phyloP scores from a whole-genome alignment of 2,329 filamentous ascomycete species.

The Aureobasidium sp. region DNA sequence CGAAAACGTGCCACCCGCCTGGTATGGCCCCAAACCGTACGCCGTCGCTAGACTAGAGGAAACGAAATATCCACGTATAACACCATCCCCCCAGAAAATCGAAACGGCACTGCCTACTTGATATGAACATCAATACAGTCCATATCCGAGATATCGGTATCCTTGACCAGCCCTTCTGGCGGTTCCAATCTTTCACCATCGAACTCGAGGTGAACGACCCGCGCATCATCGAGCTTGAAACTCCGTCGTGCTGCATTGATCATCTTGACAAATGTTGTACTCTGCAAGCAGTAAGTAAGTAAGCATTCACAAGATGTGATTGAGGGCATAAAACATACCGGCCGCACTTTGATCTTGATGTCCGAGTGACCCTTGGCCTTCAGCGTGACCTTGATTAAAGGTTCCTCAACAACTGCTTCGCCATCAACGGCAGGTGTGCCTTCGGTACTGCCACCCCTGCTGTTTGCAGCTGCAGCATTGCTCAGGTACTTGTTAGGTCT shows the following conservation, averaged over 20 bases:
- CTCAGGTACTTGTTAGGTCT: slow-evolving; percentile 5
- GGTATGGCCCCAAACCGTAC: background rate
- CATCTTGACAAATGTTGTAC: slow-evolving; percentile 56
- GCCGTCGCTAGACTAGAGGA: background rate
- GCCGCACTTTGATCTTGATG: slow-evolving; percentile 43
- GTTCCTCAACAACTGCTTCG: slow-evolving; percentile 24
- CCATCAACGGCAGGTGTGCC: slow-evolving; percentile 18
- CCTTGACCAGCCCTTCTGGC: slow-evolving; percentile 52
- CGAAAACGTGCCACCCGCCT: background rate
- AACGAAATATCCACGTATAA: background rate
- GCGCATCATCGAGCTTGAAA: slow-evolving; percentile 45
- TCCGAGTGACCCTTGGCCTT: slow-evolving; percentile 46
- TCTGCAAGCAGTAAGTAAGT: slow-evolving; percentile 23
- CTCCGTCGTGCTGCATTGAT: slow-evolving; percentile 54
- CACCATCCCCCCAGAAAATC: background rate
- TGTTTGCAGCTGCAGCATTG: slow-evolving; percentile 13
- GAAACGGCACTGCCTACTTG: slow-evolving; percentile 32
- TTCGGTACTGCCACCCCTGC: slow-evolving; percentile 12
- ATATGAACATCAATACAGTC: slow-evolving; percentile 70
- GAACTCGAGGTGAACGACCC: slow-evolving; percentile 57
- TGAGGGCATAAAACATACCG: slow-evolving; percentile 30
- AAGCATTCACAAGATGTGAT: background rate
- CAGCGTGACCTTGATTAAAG: slow-evolving; percentile 41
- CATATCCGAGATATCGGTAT: slow-evolving; percentile 66
- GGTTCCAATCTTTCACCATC: slow-evolving; percentile 67